phyloP scores from a whole-genome alignment of 257 asterid genomes.

The Solanum neorickii region DNA sequence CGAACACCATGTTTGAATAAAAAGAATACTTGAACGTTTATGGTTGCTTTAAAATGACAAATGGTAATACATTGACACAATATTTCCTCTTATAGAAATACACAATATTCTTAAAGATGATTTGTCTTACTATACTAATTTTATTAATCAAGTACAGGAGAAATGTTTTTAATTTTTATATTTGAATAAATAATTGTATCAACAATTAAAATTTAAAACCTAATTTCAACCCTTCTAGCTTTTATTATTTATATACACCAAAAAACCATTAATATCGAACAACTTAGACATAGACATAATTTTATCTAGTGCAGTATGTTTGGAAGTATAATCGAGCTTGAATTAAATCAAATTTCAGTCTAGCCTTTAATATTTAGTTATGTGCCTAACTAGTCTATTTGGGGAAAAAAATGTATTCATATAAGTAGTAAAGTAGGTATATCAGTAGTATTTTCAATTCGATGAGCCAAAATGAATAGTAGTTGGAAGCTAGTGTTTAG shows the following conservation, averaged over 20 bases:
- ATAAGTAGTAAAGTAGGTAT: not conserved
- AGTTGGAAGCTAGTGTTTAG: not conserved
- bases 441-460: not conserved
- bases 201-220: not conserved
- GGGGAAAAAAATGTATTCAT: not conserved
- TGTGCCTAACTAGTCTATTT: not conserved
- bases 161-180: not conserved
- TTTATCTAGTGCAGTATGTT: too few relatives aligned
- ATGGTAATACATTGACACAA: not conserved
- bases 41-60: not conserved
- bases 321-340: not conserved
- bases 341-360: not conserved
- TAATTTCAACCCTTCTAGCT: not conserved
- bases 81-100: not conserved
- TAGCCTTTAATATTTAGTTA: not conserved
- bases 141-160: not conserved
- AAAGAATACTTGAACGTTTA: not conserved
- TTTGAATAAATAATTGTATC: not conserved
- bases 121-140: not conserved
- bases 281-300: too few relatives aligned
- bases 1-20: not conserved
- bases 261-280: too few relatives aligned
- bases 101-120: not conserved
- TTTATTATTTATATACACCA: not conserved
- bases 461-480: not conserved